Conservation (phyloP, 2,329 filamentous ascomycete genomes). For the Lasiodiplodia theobromae region DNA sequence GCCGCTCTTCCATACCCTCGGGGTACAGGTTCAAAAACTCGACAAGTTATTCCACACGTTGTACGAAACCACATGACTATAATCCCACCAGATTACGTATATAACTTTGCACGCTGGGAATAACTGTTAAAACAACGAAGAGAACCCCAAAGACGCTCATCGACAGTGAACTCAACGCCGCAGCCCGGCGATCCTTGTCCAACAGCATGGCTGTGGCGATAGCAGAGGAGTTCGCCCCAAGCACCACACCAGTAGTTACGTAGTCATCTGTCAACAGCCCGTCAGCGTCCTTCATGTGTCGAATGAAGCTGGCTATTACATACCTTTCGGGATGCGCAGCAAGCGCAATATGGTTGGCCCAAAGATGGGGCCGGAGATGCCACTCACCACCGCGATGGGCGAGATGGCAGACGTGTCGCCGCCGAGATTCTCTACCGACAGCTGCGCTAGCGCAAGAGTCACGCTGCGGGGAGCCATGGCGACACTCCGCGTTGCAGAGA, state of each 20-base stretch:
- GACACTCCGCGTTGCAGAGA: constrained; percentile 59
- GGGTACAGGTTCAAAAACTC: neutral
- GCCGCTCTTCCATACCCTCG: neutral
- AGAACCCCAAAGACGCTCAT: constrained; percentile 69
- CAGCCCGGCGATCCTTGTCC: constrained; percentile 64
- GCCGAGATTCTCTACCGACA: constrained; percentile 63
- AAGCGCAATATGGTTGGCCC: constrained; percentile 57
- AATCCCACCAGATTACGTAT: constrained; percentile 40
- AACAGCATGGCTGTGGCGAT: constrained; percentile 66
- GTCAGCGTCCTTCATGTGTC: neutral
- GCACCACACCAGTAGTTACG: constrained; percentile 66
- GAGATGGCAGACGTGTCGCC: constrained; percentile 65
- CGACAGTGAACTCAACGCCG: constrained; percentile 65
- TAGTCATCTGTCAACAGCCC: constrained; percentile 60
- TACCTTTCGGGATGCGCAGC: constrained; percentile 63
- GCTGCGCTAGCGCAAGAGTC: constrained; percentile 66
- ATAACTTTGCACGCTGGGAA: constrained; percentile 60
- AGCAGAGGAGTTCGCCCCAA: constrained; percentile 67
- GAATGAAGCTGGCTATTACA: neutral
- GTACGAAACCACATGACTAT: constrained; percentile 36
- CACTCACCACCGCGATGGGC: constrained; percentile 65
- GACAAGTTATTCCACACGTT: too few relatives aligned
- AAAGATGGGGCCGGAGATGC: constrained; percentile 65
- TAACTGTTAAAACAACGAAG: constrained; percentile 63
- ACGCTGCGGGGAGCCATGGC: constrained; percentile 65